Base-by-base conservation (phyloP, 768 basidiomycete genomes). In the Boletus subcaerulescens region DNA sequence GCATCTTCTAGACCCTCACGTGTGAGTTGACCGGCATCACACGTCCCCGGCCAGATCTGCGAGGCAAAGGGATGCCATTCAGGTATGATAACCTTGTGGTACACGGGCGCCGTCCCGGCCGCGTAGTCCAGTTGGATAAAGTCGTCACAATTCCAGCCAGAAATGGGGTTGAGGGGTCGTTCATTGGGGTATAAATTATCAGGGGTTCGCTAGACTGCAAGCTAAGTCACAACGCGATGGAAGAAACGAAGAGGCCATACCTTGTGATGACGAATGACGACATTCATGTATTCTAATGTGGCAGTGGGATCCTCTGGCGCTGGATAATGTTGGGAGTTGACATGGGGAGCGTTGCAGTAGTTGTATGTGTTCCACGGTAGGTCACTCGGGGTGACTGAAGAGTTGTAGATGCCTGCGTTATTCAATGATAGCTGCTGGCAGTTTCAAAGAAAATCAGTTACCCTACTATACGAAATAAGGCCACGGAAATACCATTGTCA, bases 291-390 rank as follows among this genome's bases (percentile, higher is more conserved):
- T 38, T 74, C 71, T 11, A 80, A 58, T 39, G 68, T 65, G 2
- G 71, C 72, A n/a, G 47, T 62, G 1, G 56, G 38, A 17, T 64
- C 57, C n/a, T 53, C 46, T 3, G 75, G 77, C 18, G 51, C 31
- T 5, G 50, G 41, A 49, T 79, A 80, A 55, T 78, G 73, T 35
- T 59, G 63, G 7, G 67, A 61, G 50, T 74, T 76, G 55, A 78
- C 72, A 50, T 77, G 79, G 0, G 79, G 77, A 0, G 79, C 79
- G 48, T 80, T 80, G 65, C 79, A 80, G 52, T 79, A 80, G 49
- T 80, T 80, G 68, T 80, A 79, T 26, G 77, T 80, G 64, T 79
- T 73, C 79, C 79, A 80, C 0, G 77, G 74, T 12, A 74, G 60
- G 43, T 57, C 35, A 1, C 51, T 50, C 11, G 79, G 79, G 1